These are phyloP conservation scores for Zhuliangozyma blackwelliae DNA, from an alignment of 1,139 yeast species.

Conservation along the genomic window DNA sequence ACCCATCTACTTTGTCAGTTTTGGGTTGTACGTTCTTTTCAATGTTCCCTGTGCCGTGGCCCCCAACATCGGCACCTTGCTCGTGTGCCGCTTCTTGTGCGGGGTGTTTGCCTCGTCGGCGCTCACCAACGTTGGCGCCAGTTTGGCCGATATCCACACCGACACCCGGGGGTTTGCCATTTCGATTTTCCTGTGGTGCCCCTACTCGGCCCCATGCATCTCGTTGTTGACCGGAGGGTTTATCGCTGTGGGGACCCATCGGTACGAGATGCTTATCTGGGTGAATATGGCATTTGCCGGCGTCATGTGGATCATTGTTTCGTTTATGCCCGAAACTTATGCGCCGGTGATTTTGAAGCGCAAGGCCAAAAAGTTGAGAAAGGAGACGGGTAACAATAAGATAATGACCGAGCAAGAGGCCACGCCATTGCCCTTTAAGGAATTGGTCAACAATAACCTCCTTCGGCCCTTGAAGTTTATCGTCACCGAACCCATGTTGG, in stretches of 20 bases:
- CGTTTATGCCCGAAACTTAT: constrained; percentile 79
- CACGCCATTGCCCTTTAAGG: constrained; percentile 59
- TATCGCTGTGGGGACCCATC: constrained; percentile 62
- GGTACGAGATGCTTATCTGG: constrained; percentile 76
- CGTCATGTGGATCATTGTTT: constrained; percentile 63
- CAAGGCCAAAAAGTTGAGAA: constrained; percentile 66
- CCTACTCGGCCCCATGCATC: constrained; percentile 87
- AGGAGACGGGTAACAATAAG: constrained; percentile 73
- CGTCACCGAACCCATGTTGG: constrained; percentile 78
- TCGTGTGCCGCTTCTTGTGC: constrained; percentile 78
- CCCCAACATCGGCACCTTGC: constrained; percentile 74
- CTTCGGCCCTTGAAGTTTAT: constrained; percentile 73
- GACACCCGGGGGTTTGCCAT: constrained; percentile 85
- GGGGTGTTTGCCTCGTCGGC: constrained; percentile 88
- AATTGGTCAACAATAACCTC: constrained; percentile 63
- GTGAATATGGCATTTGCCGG: constrained; percentile 92
- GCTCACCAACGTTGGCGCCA: constrained; percentile 82
- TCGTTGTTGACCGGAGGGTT: constrained; percentile 92
- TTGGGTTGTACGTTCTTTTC: constrained; percentile 69
- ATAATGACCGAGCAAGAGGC: constrained; percentile 94
- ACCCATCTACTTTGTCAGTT: constrained; percentile 75
- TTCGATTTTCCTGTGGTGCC: constrained; percentile 88
- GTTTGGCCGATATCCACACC: constrained; percentile 79
- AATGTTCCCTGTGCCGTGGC: constrained; percentile 88
- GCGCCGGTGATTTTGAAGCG: constrained; percentile 80